Percentiles rank a stretch among this genome's conserved stretches.
Evolutionary conservation across 2,329 filamentous ascomycete species (phyloP).

Genomic region (Hypocreales sp.): DNA sequence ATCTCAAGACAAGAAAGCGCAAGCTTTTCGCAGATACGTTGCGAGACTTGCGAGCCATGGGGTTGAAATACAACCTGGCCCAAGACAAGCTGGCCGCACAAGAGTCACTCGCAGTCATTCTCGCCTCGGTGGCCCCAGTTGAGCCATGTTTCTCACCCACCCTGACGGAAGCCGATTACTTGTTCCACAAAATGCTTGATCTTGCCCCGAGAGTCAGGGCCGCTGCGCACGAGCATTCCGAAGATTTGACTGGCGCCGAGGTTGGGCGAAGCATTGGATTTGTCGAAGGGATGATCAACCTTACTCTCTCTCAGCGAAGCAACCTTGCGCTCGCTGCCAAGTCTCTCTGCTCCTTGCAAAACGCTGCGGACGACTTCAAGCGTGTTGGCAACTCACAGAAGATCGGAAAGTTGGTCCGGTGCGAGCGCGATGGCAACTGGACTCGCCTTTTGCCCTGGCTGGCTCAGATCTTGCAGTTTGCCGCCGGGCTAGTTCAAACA

Average conservation of each 20-base stretch:
- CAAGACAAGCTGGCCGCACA: constrained; percentile 60
- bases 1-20: constrained; percentile 80
- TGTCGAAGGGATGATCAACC: constrained; percentile 68
- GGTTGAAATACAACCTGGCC: constrained; percentile 69
- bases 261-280: constrained; percentile 66
- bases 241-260: constrained; percentile 72
- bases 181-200: constrained; percentile 68
- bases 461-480: constrained; percentile 50
- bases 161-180: constrained; percentile 40
- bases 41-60: constrained; percentile 74
- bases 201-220: constrained; percentile 52
- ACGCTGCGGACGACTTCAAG: constrained; percentile 19
- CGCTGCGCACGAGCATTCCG: constrained; percentile 57
- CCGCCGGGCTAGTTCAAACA: constrained; percentile 43
- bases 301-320: constrained; percentile 44
- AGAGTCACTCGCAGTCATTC: constrained; percentile 50
- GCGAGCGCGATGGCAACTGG: constrained; percentile 9
- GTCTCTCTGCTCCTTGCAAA: constrained; percentile 22
- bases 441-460: constrained; percentile 38
- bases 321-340: constrained; percentile 25
- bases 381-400: constrained; percentile 15
- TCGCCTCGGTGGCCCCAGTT: constrained; percentile 40
- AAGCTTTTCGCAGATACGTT: constrained; percentile 82
- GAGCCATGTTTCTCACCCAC: constrained; percentile 10
- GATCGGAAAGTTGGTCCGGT: constrained; percentile 8